These are phyloP conservation scores for Malassezia japonica DNA, from an alignment of 1,284 basidiomycete genomes.

Conservation along the genomic window DNA sequence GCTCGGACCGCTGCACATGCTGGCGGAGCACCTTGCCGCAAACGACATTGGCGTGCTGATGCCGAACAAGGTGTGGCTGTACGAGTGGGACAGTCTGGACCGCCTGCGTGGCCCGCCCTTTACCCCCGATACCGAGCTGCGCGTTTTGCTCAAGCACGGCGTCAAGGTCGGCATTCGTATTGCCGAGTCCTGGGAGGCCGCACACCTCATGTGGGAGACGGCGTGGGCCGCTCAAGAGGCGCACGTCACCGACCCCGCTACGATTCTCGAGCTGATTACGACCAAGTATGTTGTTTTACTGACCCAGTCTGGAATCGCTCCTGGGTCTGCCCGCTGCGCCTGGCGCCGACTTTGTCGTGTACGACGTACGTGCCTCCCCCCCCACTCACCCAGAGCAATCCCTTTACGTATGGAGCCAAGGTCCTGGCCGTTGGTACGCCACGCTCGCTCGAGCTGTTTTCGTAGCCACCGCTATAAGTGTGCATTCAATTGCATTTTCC, in stretches of 20 bases:
- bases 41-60: slow-evolving; percentile 66
- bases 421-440: slow-evolving; percentile 53
- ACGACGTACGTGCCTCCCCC: slow-evolving; percentile 27
- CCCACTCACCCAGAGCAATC: slow-evolving; percentile 19
- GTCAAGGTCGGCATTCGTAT: slow-evolving; percentile 68
- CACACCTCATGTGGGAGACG: slow-evolving; percentile 59
- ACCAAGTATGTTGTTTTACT: slow-evolving; percentile 55
- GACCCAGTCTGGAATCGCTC: slow-evolving; percentile 57
- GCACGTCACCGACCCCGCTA: slow-evolving; percentile 9
- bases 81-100: slow-evolving; percentile 61
- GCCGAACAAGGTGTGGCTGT: slow-evolving; percentile 58
- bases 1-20: slow-evolving; percentile 62
- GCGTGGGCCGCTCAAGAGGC: slow-evolving; percentile 28
- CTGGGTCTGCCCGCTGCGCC: slow-evolving; percentile 52
- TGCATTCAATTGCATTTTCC: slow-evolving; percentile 6
- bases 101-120: slow-evolving; percentile 67
- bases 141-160: slow-evolving; percentile 58
- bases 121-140: slow-evolving; percentile 59
- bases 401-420: slow-evolving; percentile 58
- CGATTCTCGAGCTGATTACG: slow-evolving; percentile 43
- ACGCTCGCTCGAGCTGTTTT: slow-evolving; percentile 21
- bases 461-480: not conserved
- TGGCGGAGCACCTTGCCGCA: slow-evolving; percentile 59
- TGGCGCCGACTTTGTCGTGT: slow-evolving; percentile 59
- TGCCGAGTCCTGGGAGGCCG: slow-evolving; percentile 55